Base-by-base conservation (phyloP, 2,329 filamentous ascomycete genomes). In the Ampelomyces quisqualis region DNA sequence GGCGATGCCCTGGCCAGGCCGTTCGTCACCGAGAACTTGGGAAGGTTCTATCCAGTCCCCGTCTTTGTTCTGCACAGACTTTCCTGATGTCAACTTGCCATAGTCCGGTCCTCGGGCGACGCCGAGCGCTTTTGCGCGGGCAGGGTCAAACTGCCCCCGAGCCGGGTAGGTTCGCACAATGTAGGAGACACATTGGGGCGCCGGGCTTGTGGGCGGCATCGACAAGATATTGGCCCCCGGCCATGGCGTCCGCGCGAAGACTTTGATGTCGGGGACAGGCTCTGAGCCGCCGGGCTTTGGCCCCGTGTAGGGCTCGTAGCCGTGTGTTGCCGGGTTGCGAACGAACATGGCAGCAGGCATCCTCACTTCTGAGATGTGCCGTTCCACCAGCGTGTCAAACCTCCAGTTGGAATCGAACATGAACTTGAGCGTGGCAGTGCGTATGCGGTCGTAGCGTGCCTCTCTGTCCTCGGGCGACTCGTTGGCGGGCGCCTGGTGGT, bases 401-500 rank as follows among this genome's bases (percentile, higher is more conserved):
- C 72, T 77, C 88, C 88, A 93, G 41, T 77, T 71, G 0, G 86
- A 90, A 54, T 87, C 77, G 60, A 91, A 91, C 88, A 93, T 91
- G 50, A 83, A 76, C 7, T 75, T 74, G n/a, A 91, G 78, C 15
- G 90, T 76, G 1, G 75, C 70, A 38, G 81, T 76, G n/a, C 81
- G 75, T 21, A 82, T 65, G 21, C 76, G 62, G 45, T 79, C 73
- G 33, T 76, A 68, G 13, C 70, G 48, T 22, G 69, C 43, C 51
- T 70, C 64, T 48, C 64, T 52, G 14, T 70, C 61, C 26, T 71
- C 56, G 7, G 47, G 22, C 6, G 41, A 62, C 42, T 67, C 65
- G 10, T 53, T 48, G n/a, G 52, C 45, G 3, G 63, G 49, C 20
- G 53, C 54, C 17, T 58, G 40, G 20, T 59, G 58, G 6, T 64